These are phyloP conservation scores for Metschnikowia peoriensis DNA, from an alignment of 805 yeast species.

Conservation along the genomic window DNA sequence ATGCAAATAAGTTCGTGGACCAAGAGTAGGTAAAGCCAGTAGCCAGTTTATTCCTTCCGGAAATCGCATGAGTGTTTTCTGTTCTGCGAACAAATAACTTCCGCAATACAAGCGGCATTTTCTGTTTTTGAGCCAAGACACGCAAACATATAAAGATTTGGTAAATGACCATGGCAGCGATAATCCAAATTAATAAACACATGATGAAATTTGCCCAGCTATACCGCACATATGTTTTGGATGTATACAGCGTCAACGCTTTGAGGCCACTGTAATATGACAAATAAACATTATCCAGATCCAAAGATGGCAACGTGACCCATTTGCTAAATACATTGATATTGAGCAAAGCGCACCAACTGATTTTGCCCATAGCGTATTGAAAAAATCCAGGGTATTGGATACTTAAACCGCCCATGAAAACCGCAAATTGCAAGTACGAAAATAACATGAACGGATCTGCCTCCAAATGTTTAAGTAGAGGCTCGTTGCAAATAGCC, in stretches of 20 bases:
- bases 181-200: slow-evolving; percentile 28
- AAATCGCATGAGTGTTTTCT: background rate
- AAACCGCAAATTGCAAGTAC: slow-evolving; percentile 59
- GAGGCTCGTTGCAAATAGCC: slow-evolving; percentile 56
- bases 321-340: slow-evolving; percentile 18
- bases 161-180: slow-evolving; percentile 22
- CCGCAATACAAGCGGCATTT: slow-evolving; percentile 4
- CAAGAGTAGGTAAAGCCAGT: slow-evolving; percentile 5
- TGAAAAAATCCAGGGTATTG: slow-evolving; percentile 63
- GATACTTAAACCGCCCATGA: slow-evolving; percentile 53
- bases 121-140: slow-evolving; percentile 1
- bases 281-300: slow-evolving; percentile 38
- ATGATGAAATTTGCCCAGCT: slow-evolving; percentile 48
- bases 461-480: slow-evolving; percentile 57
- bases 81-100: slow-evolving; percentile 4
- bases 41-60: background rate
- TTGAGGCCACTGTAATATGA: slow-evolving; percentile 43
- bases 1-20: slow-evolving; percentile 16
- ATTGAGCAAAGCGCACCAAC: slow-evolving; percentile 58
- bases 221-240: slow-evolving; percentile 21
- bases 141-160: slow-evolving; percentile 23
- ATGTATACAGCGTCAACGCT: slow-evolving; percentile 32
- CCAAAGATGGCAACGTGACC: slow-evolving; percentile 7
- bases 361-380: slow-evolving; percentile 47
- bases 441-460: slow-evolving; percentile 46